Evolutionary conservation across 1,284 basidiomycete species (phyloP).

Genomic region (Microbotryum violaceum): DNA sequence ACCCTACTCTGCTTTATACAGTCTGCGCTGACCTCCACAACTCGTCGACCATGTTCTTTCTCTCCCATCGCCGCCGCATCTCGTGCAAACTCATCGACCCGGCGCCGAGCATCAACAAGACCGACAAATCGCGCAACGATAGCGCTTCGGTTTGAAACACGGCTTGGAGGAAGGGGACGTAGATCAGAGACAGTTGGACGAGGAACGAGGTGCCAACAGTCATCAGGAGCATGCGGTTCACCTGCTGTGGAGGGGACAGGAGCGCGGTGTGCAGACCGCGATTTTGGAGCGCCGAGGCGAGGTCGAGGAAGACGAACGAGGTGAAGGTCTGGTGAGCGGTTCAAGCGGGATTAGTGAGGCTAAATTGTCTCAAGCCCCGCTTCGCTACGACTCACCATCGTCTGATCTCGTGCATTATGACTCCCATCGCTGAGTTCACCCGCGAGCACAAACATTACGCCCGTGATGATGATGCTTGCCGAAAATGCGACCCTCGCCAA

Average conservation of each 20-base stretch:
- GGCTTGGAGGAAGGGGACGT: conserved; percentile 79
- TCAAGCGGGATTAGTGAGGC: too few relatives aligned
- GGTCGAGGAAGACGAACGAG: conserved; percentile 91
- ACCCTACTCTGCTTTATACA: neutral
- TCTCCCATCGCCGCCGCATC: conserved; percentile 67
- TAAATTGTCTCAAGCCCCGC: too few relatives aligned
- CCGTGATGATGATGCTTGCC: conserved; percentile 78
- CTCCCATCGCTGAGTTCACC: conserved; percentile 72
- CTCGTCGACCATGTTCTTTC: conserved; percentile 41
- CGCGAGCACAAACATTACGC: conserved; percentile 80
- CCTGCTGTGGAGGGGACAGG: conserved; percentile 51
- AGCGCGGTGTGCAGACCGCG: conserved; percentile 60
- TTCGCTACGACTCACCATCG: conserved; percentile 59
- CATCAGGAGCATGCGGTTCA: conserved; percentile 80
- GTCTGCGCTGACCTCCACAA: conserved; percentile 12
- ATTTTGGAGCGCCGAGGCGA: conserved; percentile 89
- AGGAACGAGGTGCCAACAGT: conserved; percentile 78
- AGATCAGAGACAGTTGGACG: conserved; percentile 76
- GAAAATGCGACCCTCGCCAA: conserved; percentile 78
- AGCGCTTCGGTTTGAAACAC: conserved; percentile 90
- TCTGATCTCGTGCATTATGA: conserved; percentile 78
- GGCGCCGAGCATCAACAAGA: conserved; percentile 63
- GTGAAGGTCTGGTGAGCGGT: conserved; percentile 69
- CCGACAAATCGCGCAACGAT: conserved; percentile 57
- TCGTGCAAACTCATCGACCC: conserved; percentile 71